Conservation (phyloP, 2,329 filamentous ascomycete species). For the Penicillium crustosum region DNA sequence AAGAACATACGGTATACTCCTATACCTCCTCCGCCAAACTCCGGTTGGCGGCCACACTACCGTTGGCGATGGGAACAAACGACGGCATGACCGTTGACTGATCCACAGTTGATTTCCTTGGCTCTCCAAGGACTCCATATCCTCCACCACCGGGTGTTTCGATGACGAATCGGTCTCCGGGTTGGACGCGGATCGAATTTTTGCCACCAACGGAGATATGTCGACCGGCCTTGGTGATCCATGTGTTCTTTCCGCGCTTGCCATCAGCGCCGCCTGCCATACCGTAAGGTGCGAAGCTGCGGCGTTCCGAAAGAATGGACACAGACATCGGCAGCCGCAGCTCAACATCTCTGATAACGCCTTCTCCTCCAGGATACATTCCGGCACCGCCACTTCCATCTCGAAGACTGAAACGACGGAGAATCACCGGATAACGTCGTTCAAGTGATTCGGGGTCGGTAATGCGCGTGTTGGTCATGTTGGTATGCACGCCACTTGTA, state of each 20-base stretch:
- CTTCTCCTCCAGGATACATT: constrained; percentile 67
- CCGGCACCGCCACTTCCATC: constrained; percentile 63
- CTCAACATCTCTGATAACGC: constrained; percentile 75
- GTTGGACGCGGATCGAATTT: constrained; percentile 18
- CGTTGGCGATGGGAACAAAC: constrained; percentile 6
- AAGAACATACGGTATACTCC: background rate
- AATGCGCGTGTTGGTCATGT: constrained; percentile 83
- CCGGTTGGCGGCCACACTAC: constrained; percentile 3
- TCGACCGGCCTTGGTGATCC: constrained; percentile 53
- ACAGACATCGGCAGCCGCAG: constrained; percentile 74
- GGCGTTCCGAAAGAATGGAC: constrained; percentile 69
- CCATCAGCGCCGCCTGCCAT: constrained; percentile 76
- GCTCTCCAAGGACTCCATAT: constrained; percentile 10
- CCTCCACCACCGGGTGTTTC: constrained; percentile 16
- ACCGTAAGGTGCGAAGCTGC: constrained; percentile 73
- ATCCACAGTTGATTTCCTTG: background rate
- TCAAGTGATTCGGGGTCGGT: constrained; percentile 78
- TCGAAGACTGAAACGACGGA: constrained; percentile 67
- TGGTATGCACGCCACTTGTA: constrained; percentile 70
- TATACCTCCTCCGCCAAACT: constrained; percentile 8
- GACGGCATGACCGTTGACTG: background rate
- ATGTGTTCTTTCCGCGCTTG: constrained; percentile 74
- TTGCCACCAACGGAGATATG: constrained; percentile 18
- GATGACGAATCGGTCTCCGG: constrained; percentile 24
- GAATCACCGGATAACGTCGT: constrained; percentile 69